A percentile compares a stretch with the other conserved stretches of the same genome.
phyloP scores from a whole-genome alignment of 2,329 filamentous ascomycete genomes.

The Ophiostoma sp. region DNA sequence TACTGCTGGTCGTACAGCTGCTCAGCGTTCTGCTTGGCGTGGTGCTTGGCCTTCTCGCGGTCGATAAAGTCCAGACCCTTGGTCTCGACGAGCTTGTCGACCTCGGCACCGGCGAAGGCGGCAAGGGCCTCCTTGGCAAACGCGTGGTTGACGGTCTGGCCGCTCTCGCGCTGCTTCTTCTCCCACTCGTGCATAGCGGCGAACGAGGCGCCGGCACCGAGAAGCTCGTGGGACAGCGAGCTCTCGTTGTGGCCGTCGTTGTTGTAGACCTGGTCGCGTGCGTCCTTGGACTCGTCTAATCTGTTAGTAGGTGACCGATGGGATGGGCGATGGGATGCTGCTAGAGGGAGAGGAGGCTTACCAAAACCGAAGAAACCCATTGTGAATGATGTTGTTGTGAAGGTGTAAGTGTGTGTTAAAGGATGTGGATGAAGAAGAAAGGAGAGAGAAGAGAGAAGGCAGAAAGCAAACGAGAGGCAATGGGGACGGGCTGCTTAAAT shows the following conservation, averaged over 20 bases:
- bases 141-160: slow-evolving; percentile 63
- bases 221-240: slow-evolving; percentile 64
- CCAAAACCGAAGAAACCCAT: slow-evolving; percentile 27
- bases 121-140: slow-evolving; percentile 74
- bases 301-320: neutral
- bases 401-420: slow-evolving; percentile 6
- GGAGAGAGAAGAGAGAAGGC: neutral
- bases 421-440: neutral
- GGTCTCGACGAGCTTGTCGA: slow-evolving; percentile 69
- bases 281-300: slow-evolving; percentile 39
- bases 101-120: slow-evolving; percentile 66
- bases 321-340: neutral
- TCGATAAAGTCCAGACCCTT: slow-evolving; percentile 60
- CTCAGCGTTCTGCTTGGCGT: slow-evolving; percentile 54
- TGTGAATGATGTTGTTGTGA: slow-evolving; percentile 16
- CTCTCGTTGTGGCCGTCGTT: slow-evolving; percentile 47
- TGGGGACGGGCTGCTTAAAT: slow-evolving; percentile 23
- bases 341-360: slow-evolving; percentile 16
- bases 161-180: slow-evolving; percentile 65
- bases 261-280: slow-evolving; percentile 42
- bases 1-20: slow-evolving; percentile 60
- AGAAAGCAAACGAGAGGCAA: slow-evolving; percentile 7
- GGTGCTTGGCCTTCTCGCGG: slow-evolving; percentile 52
- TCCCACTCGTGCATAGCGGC: slow-evolving; percentile 76
- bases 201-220: slow-evolving; percentile 72